Evolutionary conservation across 257 asterid species (phyloP), one percentile per base, ranked within the genome.

Genomic region (Plantago elongata): DNA sequence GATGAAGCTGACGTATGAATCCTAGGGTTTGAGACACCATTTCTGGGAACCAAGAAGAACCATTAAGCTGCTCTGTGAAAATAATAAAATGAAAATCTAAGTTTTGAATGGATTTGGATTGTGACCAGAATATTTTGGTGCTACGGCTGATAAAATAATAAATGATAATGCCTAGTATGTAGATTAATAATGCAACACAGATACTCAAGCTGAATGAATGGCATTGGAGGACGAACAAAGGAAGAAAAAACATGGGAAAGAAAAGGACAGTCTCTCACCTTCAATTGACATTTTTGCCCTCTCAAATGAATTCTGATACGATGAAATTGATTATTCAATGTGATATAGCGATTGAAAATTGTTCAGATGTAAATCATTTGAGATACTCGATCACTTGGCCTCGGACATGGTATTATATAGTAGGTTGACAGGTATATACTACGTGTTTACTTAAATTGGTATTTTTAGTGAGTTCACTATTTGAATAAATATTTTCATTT

Each of bases 1-100:
- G 68, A 8, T 54, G 64, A 57, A 7, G 66, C 56, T 61, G 74
- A 66, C 67, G 66, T 63, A 22, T 57, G 72, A 30, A 69, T 63
- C 57, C 27, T 62, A 66, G 78, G 69, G 74, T 63, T 77, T 45
- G 72, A 57, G 66, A 69, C 12, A 45, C 68, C 65, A 69, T 69
- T 54, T 54, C 34, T 54, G 66, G 59, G 58, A 65, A 67, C 40
- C 40, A 60, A 49, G 8, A 66, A 44, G 17, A 13, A 61, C 16
- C 17, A 49, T 13, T 49, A 34, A 34, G 40, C 40, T 34, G 40
- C 3, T 34, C 40, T 34, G 40, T 34, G 40, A 34, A 34, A 34
- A 34, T 3, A 34, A 7, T 37, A 5, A 9, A 3, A 38, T 2
- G 9, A n/a, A 38, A 17, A 13, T 54, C 57, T 11, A 13, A 29